Conservation (phyloP, 2,329 filamentous ascomycete genomes). For the Teratosphaeriaceae sp. region DNA sequence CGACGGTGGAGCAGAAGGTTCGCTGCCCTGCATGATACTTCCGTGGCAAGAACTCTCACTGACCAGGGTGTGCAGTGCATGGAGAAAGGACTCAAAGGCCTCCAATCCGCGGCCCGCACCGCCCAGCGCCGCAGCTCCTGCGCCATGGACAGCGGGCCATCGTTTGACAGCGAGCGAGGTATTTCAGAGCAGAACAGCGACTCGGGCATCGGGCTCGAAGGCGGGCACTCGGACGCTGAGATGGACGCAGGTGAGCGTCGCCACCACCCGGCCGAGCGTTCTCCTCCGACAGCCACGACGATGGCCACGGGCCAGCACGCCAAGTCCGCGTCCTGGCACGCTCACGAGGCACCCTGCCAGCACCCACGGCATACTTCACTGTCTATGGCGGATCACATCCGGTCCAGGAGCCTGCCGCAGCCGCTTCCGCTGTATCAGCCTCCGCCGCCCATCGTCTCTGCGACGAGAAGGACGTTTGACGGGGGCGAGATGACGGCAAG, state of each 20-base stretch:
- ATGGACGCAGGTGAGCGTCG: slow-evolving; percentile 27
- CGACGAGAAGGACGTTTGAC: slow-evolving; percentile 11
- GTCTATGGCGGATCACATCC: slow-evolving; percentile 17
- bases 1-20: slow-evolving; percentile 76
- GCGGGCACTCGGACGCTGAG: slow-evolving; percentile 41
- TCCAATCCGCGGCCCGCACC: slow-evolving; percentile 62
- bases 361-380: slow-evolving; percentile 12
- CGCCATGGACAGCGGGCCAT: too few species aligned
- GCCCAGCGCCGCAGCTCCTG: slow-evolving; percentile 58
- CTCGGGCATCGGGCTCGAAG: slow-evolving; percentile 59
- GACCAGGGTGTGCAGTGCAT: slow-evolving; percentile 56
- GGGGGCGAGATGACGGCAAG: slow-evolving; percentile 12
- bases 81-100: slow-evolving; percentile 75
- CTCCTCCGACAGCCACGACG: too few species aligned
- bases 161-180: slow-evolving; percentile 29
- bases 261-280: too few species aligned
- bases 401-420: slow-evolving; percentile 27
- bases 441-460: slow-evolving; percentile 21
- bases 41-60: not conserved
- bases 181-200: slow-evolving; percentile 52
- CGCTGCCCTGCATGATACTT: slow-evolving; percentile 41
- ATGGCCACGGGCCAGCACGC: slow-evolving; percentile 1
- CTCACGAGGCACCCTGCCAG: slow-evolving; percentile 11
- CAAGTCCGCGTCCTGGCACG: slow-evolving; percentile 22
- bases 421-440: slow-evolving; percentile 31